Base-by-base conservation (phyloP, 306 rosid genomes). In the Comarum palustre region DNA sequence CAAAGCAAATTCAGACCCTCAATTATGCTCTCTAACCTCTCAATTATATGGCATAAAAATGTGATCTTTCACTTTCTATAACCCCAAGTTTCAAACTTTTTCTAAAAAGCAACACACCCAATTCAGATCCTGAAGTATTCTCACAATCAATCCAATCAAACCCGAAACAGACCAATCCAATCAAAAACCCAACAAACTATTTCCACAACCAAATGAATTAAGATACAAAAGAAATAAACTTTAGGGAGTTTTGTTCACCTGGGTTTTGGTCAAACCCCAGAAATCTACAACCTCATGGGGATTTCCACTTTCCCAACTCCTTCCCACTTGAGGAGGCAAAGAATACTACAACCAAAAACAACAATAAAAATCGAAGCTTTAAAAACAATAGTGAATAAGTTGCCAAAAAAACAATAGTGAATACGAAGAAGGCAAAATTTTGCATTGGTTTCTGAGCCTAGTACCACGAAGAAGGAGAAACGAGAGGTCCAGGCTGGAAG, bases 201-300 rank as follows among this genome's bases (percentile, higher is more conserved):
- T 51, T 51, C 80, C 76, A 65, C 43, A 63, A 29, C 72, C 67
- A 57, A 15, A 27, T 32, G 14, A 60, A 71, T 14, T 50, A 39
- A 54, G 19, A 32, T 25, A 11, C 6, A 22, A 45, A 22, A 24
- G 64, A 64, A 52, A n/a, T 8, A 27, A 32, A 68, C 66, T 59
- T 65, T 17, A 25, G 3, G 17, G 51, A 29, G 27, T 67, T 59
- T 61, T 67, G 64, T 68, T 72, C 75, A 80, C 83, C 87, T 77
- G 83, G 85, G 83, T 80, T 36, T 39, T 36, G 75, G 78, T 77
- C 84, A 72, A 80, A 78, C 74, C 82, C 79, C 67, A 60, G 63
- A 81, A 73, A 60, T 67, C 68, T 42, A 60, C 51, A 20, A 20
- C 61, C 31, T 27, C 77, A 63, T 46, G 12, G 79, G 83, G 79